A percentile compares a stretch with the other conserved stretches of the same genome.
These are phyloP conservation scores for Pterula multifida DNA, from an alignment of 1,284 basidiomycete genomes.

Conservation along the genomic window DNA sequence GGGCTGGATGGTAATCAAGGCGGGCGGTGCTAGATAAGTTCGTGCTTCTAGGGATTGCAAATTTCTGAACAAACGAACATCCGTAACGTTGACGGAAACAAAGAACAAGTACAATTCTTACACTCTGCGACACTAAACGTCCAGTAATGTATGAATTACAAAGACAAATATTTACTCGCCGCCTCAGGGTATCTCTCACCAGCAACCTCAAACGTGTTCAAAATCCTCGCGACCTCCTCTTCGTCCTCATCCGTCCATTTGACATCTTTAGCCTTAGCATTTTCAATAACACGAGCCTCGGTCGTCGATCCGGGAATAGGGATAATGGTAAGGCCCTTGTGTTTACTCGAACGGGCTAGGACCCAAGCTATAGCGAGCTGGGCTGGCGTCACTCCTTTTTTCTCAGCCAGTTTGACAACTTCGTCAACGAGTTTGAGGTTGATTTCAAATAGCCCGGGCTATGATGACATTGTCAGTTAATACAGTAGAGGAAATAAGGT, in stretches of 20 bases:
- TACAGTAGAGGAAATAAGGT: no score
- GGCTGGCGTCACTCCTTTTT: conserved; percentile 22
- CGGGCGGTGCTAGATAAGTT: no score
- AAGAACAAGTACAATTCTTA: no score
- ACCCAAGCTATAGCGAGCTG: conserved; percentile 55
- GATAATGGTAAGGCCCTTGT: conserved; percentile 28
- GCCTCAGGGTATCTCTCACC: background rate
- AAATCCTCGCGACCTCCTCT: background rate
- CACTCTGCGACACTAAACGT: no score
- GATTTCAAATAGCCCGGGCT: conserved; percentile 27
- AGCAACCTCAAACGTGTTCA: background rate
- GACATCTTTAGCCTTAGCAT: background rate
- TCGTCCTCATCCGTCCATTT: conserved; percentile 2
- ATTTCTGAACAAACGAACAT: no score
- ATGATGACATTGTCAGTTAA: background rate
- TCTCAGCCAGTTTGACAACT: conserved; percentile 29
- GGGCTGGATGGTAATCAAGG: no score
- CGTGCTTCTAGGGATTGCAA: no score
- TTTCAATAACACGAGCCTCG: background rate
- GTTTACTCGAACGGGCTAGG: background rate
- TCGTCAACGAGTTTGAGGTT: conserved; percentile 42
- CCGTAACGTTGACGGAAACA: no score
- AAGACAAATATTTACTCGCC: background rate
- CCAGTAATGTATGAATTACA: no score
- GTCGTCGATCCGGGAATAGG: conserved; percentile 40